phyloP scores from a whole-genome alignment of 2,329 filamentous ascomycete species.

The Penicillium sp. region DNA sequence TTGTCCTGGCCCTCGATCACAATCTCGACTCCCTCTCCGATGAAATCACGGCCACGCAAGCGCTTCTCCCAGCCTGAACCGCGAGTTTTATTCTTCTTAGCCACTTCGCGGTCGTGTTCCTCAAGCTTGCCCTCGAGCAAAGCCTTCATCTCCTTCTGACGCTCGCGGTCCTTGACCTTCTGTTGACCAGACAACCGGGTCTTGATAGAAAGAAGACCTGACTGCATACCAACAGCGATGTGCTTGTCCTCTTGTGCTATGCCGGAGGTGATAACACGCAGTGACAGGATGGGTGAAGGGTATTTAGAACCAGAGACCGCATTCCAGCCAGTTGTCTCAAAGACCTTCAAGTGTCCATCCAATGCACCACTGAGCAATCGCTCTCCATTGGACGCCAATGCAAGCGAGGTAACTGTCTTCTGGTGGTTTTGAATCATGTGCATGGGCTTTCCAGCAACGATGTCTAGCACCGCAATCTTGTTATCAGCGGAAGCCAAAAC shows the following conservation, averaged over 20 bases:
- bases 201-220: constrained; percentile 84
- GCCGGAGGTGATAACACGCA: constrained; percentile 72
- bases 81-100: constrained; percentile 65
- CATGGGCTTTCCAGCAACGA: constrained; percentile 85
- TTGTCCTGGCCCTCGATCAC: constrained; percentile 71
- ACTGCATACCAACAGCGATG: constrained; percentile 91
- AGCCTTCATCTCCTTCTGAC: constrained; percentile 81
- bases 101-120: constrained; percentile 70
- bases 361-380: constrained; percentile 84
- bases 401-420: constrained; percentile 90
- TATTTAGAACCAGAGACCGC: constrained; percentile 96
- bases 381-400: constrained; percentile 75
- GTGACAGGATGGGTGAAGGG: constrained; percentile 81
- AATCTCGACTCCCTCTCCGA: constrained; percentile 82
- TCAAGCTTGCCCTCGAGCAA: constrained; percentile 76
- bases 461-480: constrained; percentile 84
- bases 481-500: constrained; percentile 83
- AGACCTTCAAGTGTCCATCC: constrained; percentile 96
- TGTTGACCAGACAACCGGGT: constrained; percentile 84
- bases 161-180: constrained; percentile 72
- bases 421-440: constrained; percentile 91
- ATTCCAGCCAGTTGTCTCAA: constrained; percentile 92
- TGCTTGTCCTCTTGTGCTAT: constrained; percentile 78
- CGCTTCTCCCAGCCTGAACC: constrained; percentile 62
- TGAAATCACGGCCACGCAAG: constrained; percentile 71